Conservation (phyloP, 495 filamentous ascomycete genomes). For the Lichenothelia convexa region DNA sequence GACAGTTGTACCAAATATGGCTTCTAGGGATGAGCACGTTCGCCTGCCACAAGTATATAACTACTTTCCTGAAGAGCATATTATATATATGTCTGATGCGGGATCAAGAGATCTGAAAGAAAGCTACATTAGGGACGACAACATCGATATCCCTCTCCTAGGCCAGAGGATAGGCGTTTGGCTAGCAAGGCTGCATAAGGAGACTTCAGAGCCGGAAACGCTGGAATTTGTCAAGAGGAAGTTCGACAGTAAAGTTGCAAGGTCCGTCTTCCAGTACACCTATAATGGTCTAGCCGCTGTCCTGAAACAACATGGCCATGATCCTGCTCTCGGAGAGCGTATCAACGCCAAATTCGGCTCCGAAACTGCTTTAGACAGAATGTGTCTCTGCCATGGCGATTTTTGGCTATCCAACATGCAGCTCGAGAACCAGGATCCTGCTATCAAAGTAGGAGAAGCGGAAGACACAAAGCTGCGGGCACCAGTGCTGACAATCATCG, state of each 20-base stretch:
- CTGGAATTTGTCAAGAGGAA: conserved; percentile 8
- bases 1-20: conserved; percentile 1
- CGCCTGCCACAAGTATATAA: conserved; percentile 4
- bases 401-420: conserved; percentile 21
- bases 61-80: conserved; percentile 5
- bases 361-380: conserved; percentile 13
- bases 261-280: conserved; percentile 12
- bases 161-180: background rate
- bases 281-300: conserved; percentile 13
- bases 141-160: background rate
- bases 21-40: conserved; percentile 4
- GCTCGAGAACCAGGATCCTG: conserved; percentile 7
- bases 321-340: conserved; percentile 11
- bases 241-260: conserved; percentile 15
- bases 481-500: conserved; percentile 18
- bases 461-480: background rate
- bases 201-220: background rate
- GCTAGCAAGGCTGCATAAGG: conserved; percentile 1
- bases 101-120: conserved; percentile 4
- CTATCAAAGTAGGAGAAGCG: conserved; percentile 3
- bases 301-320: conserved; percentile 11
- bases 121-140: conserved; percentile 1
- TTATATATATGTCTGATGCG: background rate
- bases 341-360: conserved; percentile 14
- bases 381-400: conserved; percentile 21